These are phyloP conservation scores for Naganishia antarctica DNA, from an alignment of 768 basidiomycete genomes.

Conservation along the genomic window DNA sequence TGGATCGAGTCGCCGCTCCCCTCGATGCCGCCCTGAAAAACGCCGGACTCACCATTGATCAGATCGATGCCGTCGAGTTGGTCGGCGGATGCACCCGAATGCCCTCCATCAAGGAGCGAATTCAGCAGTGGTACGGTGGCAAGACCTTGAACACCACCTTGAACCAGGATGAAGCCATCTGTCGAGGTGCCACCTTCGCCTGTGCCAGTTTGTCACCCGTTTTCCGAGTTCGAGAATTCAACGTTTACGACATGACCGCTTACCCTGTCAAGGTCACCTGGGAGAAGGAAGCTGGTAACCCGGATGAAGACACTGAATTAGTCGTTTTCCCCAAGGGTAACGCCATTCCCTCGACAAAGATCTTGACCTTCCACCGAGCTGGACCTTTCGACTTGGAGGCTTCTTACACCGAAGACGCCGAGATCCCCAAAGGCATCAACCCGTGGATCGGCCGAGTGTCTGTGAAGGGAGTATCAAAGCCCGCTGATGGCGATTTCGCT, in stretches of 20 bases:
- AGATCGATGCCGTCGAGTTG: constrained; percentile 86
- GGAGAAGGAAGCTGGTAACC: constrained; percentile 67
- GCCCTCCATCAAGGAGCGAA: constrained; percentile 81
- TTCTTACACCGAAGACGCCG: constrained; percentile 61
- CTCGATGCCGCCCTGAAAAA: constrained; percentile 73
- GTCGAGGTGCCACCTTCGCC: constrained; percentile 91
- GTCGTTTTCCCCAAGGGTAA: constrained; percentile 84
- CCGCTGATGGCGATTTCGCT: constrained; percentile 66
- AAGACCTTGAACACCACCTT: constrained; percentile 84
- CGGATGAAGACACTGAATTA: constrained; percentile 81
- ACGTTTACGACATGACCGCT: constrained; percentile 73
- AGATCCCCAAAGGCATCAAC: constrained; percentile 72
- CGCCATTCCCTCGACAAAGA: constrained; percentile 83
- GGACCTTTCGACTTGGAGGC: constrained; percentile 84
- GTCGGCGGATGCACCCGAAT: constrained; percentile 90
- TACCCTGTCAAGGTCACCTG: constrained; percentile 90
- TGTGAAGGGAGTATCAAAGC: constrained; percentile 69
- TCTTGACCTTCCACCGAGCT: constrained; percentile 88
- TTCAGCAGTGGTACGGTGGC: constrained; percentile 74
- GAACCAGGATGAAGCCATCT: constrained; percentile 96
- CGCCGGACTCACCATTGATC: constrained; percentile 72
- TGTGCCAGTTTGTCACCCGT: constrained; percentile 96
- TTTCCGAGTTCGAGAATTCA: constrained; percentile 96
- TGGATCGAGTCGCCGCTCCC: constrained; percentile 70
- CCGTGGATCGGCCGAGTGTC: constrained; percentile 78